Evolutionary conservation across 345 rosid genomes (phyloP).

Genomic region (Melaleuca alternifolia): DNA sequence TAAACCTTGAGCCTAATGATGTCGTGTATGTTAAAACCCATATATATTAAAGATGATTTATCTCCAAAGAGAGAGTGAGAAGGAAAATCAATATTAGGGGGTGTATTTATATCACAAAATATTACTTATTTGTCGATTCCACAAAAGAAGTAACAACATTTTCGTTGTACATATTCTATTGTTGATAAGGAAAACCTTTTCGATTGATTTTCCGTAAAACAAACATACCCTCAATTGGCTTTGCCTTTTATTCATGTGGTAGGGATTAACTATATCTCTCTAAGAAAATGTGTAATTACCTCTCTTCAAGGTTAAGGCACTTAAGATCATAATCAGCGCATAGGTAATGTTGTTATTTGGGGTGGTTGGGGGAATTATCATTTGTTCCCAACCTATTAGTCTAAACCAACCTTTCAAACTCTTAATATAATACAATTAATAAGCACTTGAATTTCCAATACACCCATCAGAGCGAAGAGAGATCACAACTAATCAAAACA

Average conservation of each 20-base stretch:
- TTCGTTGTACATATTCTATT: neutral
- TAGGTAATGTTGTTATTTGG: neutral
- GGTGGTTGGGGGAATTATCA: neutral
- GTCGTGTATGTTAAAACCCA: neutral
- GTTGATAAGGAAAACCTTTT: neutral
- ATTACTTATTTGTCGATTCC: neutral
- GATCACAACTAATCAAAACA: neutral
- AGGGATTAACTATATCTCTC: neutral
- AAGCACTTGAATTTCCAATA: neutral
- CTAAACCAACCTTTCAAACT: neutral
- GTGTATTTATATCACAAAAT: neutral
- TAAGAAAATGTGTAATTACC: neutral
- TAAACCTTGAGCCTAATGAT: neutral
- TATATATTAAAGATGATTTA: neutral
- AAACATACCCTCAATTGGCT: fast-evolving
- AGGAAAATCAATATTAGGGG: neutral
- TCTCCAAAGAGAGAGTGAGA: neutral
- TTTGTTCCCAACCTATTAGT: neutral
- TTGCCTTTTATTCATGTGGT: fast-evolving
- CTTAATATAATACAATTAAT: neutral
- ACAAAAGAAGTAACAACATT: neutral
- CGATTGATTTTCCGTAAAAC: neutral
- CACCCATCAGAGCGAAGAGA: neutral
- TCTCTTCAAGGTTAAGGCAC: neutral
- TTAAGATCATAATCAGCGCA: neutral